Evolutionary conservation across 139 green algal species (phyloP).

Genomic region (Chlamydomonas asymmetrica): DNA sequence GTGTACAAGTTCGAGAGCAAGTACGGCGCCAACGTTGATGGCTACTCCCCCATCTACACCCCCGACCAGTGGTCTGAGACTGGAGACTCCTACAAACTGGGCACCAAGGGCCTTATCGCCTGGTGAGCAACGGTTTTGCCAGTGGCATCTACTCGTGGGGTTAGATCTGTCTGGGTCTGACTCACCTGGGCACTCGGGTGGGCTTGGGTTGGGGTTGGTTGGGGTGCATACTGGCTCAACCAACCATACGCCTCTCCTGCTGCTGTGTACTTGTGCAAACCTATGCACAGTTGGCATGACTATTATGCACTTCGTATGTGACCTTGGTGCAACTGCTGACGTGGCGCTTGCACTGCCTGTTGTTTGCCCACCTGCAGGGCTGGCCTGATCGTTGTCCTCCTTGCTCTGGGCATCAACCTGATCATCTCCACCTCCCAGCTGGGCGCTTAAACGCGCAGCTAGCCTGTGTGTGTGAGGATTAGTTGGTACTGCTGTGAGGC

Average conservation of each 20-base stretch:
- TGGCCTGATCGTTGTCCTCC: slow-evolving; percentile 69
- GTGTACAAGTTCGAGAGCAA: slow-evolving; percentile 90
- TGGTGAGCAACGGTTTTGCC: slow-evolving; percentile 53
- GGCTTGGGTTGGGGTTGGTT: no score
- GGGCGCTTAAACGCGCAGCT: slow-evolving; percentile 44
- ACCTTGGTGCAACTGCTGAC: no score
- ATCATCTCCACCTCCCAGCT: slow-evolving; percentile 79
- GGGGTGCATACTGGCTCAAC: no score
- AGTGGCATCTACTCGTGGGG: not conserved
- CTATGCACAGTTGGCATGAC: no score
- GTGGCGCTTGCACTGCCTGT: no score
- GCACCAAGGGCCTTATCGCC: slow-evolving; percentile 88
- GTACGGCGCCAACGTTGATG: slow-evolving; percentile 95
- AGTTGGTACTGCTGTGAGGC: no score
- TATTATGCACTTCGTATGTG: no score
- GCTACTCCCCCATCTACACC: slow-evolving; percentile 96
- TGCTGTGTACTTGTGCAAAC: no score
- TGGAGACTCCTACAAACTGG: slow-evolving; percentile 84
- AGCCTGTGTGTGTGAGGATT: no score
- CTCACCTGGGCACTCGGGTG: not conserved
- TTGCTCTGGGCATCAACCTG: slow-evolving; percentile 79
- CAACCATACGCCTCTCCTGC: no score
- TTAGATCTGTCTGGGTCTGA: not conserved
- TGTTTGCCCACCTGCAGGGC: slow-evolving; percentile 48
- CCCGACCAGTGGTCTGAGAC: slow-evolving; percentile 89